Evolutionary conservation across 306 rosid genomes (phyloP).

Genomic region (Hippophae tibetana): DNA sequence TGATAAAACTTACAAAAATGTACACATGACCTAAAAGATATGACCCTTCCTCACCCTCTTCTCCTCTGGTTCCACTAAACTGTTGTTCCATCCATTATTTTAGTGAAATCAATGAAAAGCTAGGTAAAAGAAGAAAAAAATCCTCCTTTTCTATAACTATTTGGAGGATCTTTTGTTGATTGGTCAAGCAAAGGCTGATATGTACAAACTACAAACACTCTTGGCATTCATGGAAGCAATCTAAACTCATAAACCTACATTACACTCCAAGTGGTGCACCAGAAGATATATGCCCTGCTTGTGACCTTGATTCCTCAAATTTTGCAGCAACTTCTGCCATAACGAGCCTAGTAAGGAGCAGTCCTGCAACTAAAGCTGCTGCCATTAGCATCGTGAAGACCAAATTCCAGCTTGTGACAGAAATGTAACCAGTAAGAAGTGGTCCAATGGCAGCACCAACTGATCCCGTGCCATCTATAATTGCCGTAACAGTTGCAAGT

Average conservation of each 20-base stretch:
- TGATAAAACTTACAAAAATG: no score
- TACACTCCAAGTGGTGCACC: conserved; percentile 43
- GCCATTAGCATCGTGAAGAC: conserved; percentile 92
- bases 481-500: conserved; percentile 88
- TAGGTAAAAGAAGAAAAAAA: conserved; percentile 1
- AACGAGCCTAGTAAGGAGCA: conserved; percentile 79
- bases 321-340: conserved; percentile 64
- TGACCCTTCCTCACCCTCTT: background rate
- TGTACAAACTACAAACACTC: background rate
- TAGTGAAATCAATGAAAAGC: conserved; percentile 16
- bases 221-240: conserved; percentile 4
- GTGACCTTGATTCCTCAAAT: conserved; percentile 52
- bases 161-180: background rate
- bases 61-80: background rate
- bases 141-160: no score
- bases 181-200: conserved; percentile 13
- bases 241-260: background rate
- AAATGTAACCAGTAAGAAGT: conserved; percentile 79
- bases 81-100: conserved; percentile 2
- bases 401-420: conserved; percentile 68
- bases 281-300: conserved; percentile 1
- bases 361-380: conserved; percentile 80
- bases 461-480: conserved; percentile 94
- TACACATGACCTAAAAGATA: no score
- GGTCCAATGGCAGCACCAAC: conserved; percentile 98